phyloP scores from a whole-genome alignment of 208 protist genomes.

The Acanthamoeba sp. region DNA sequence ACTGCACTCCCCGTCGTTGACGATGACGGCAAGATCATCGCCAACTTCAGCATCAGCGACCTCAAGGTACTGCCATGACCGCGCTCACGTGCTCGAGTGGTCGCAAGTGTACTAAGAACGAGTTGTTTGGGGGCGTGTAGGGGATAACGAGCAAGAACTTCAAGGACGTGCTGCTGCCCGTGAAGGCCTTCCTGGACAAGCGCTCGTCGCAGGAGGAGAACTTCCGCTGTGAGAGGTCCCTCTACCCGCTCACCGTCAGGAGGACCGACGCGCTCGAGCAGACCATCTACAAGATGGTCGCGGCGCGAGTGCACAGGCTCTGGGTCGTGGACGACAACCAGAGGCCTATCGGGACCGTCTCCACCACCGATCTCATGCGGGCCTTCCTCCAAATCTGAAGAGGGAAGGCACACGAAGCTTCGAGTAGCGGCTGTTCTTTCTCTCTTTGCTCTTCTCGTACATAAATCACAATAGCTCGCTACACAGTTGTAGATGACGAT shows the following conservation, averaged over 20 bases:
- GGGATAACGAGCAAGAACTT: constrained; percentile 59
- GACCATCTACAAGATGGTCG: constrained; percentile 71
- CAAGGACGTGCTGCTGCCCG: constrained; percentile 43
- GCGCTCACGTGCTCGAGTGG: background rate
- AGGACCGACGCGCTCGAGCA: constrained; percentile 30
- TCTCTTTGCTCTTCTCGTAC: background rate
- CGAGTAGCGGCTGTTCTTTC: too few relatives aligned
- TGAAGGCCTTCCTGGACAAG: constrained; percentile 70
- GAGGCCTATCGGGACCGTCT: constrained; percentile 41
- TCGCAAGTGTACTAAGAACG: background rate
- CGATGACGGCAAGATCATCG: constrained; percentile 67
- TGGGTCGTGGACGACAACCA: constrained; percentile 36
- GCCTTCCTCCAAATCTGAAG: constrained; percentile 55
- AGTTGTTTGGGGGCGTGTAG: background rate
- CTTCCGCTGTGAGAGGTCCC: constrained; percentile 58
- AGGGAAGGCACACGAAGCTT: too few relatives aligned
- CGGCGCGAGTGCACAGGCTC: constrained; percentile 56
- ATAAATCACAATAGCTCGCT: background rate
- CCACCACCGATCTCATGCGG: constrained; percentile 52
- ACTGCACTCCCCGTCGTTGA: constrained; percentile 53
- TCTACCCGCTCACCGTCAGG: constrained; percentile 37
- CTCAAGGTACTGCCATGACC: background rate
- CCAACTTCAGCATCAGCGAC: constrained; percentile 65
- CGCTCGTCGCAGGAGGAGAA: constrained; percentile 53
- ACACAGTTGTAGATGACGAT: background rate